These are phyloP conservation scores for Raphanus hybrid DNA, from an alignment of 441 rosid genomes.

Conservation along the genomic window DNA sequence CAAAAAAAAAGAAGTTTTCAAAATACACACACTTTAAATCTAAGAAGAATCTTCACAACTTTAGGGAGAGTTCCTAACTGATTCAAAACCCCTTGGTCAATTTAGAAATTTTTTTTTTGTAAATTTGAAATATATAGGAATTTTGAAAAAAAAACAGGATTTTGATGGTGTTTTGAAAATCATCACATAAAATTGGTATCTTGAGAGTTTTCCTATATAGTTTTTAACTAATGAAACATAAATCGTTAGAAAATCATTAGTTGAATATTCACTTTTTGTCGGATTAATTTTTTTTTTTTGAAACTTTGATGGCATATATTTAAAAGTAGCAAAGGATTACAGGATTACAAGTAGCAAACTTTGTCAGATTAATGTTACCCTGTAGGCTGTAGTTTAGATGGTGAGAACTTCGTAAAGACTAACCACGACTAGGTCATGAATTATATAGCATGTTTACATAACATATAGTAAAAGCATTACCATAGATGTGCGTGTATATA, in stretches of 20 bases:
- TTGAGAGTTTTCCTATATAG: background rate
- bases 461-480: background rate
- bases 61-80: background rate
- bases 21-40: background rate
- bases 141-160: background rate
- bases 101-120: background rate
- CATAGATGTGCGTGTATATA: background rate
- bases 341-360: too few species aligned
- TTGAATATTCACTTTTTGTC: background rate
- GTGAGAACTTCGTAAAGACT: background rate
- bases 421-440: slow-evolving; percentile 3
- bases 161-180: background rate
- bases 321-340: too few species aligned
- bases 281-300: too few species aligned
- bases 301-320: too few species aligned
- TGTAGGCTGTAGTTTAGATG: background rate
- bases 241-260: background rate
- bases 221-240: background rate
- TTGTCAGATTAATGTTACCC: background rate
- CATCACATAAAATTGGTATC: background rate
- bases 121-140: background rate
- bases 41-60: background rate
- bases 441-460: background rate
- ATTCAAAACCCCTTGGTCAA: background rate
- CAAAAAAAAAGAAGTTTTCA: too few species aligned